Percentiles rank a stretch among this genome's conserved stretches.
These are phyloP conservation scores for Phytopythium sindhum DNA, from an alignment of 352 stramenopile species.

Conservation along the genomic window DNA sequence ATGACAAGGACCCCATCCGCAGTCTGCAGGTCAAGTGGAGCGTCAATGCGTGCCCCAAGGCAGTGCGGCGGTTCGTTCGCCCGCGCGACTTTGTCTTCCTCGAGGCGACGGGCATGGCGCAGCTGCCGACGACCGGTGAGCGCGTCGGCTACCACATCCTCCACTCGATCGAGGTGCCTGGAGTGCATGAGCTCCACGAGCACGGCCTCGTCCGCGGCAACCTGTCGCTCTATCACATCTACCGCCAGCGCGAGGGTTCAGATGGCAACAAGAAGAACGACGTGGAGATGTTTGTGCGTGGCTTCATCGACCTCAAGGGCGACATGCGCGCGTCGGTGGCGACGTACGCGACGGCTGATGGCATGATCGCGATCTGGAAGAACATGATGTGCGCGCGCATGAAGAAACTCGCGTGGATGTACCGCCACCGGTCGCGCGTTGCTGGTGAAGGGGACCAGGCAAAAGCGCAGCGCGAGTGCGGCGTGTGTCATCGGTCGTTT, in stretches of 20 bases:
- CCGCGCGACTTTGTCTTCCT: conserved; percentile 38
- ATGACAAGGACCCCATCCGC: conserved; percentile 19
- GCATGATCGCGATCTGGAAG: conserved; percentile 8
- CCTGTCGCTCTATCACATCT: conserved; percentile 29
- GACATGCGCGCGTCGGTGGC: conserved; percentile 5
- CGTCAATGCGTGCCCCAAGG: conserved; percentile 16
- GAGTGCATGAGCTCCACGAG: conserved; percentile 15
- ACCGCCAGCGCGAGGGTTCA: conserved; percentile 17
- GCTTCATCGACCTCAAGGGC: conserved; percentile 8
- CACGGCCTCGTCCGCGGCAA: conserved; percentile 25
- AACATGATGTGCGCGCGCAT: conserved; percentile 33
- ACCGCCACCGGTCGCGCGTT: conserved; percentile 12
- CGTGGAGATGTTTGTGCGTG: conserved; percentile 31
- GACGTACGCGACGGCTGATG: conserved; percentile 13
- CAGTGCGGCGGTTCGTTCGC: conserved; percentile 26
- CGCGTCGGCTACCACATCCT: conserved; percentile 33
- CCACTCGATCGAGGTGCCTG: conserved; percentile 25
- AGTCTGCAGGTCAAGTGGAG: conserved; percentile 32
- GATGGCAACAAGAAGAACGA: conserved; percentile 7
- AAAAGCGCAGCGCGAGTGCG: conserved; percentile 15
- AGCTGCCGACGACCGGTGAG: conserved; percentile 21
- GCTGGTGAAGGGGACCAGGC: conserved; percentile 8
- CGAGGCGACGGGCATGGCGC: conserved; percentile 29
- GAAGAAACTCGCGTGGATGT: conserved; percentile 49
- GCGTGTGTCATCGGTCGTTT: conserved; percentile 7